These are phyloP conservation scores for Babesia caballi DNA, from an alignment of 169 alveolate species.

Conservation along the genomic window DNA sequence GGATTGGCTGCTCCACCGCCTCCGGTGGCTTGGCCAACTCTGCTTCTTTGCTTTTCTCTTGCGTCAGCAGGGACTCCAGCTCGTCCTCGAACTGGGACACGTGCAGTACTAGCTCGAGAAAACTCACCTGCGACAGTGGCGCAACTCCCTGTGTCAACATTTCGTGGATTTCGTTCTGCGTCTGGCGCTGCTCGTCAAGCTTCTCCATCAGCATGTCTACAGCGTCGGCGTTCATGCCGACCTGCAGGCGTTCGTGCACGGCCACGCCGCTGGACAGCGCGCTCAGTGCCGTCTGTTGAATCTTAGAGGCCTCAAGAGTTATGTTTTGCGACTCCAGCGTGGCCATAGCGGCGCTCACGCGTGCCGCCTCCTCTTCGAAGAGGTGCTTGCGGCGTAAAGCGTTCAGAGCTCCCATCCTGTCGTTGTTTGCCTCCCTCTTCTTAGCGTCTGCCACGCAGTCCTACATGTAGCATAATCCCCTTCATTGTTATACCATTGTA, in stretches of 20 bases:
- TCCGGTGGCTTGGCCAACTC: slow-evolving; percentile 1
- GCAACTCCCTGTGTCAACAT: slow-evolving; percentile 60
- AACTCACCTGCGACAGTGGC: slow-evolving; percentile 32
- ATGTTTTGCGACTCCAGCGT: slow-evolving; percentile 76
- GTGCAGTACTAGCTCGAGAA: not conserved
- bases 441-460: slow-evolving; percentile 44
- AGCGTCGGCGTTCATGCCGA: slow-evolving; percentile 54
- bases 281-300: slow-evolving; percentile 73
- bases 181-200: slow-evolving; percentile 71
- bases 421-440: slow-evolving; percentile 19
- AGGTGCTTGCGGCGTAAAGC: slow-evolving; percentile 70
- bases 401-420: slow-evolving; percentile 64
- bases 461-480: not conserved
- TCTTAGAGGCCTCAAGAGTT: slow-evolving; percentile 73
- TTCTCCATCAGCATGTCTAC: slow-evolving; percentile 73
- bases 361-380: slow-evolving; percentile 67
- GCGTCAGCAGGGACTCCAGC: slow-evolving; percentile 42
- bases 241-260: slow-evolving; percentile 53
- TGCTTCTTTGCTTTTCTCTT: slow-evolving; percentile 6
- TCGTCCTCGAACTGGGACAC: slow-evolving; percentile 63
- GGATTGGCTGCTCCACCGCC: not conserved
- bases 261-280: slow-evolving; percentile 63
- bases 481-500: too few species aligned
- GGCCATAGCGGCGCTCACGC: slow-evolving; percentile 61
- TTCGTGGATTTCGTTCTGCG: slow-evolving; percentile 72